Evolutionary conservation across 1,284 basidiomycete species (phyloP).

Genomic region (Heimioporus retisporus): DNA sequence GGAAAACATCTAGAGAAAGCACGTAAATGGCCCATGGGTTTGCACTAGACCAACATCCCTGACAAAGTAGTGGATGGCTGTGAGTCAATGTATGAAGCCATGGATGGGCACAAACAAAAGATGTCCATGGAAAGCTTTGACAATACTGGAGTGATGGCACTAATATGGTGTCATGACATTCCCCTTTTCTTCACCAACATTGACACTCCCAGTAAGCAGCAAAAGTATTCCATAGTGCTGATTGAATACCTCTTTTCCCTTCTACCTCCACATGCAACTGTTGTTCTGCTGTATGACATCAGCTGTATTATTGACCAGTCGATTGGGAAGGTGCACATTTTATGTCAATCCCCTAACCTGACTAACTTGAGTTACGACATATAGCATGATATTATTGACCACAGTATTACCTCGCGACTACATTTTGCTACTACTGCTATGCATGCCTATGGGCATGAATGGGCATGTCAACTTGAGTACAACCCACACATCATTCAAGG

Average conservation of each 20-base stretch:
- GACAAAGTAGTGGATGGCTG: not conserved
- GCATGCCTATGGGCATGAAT: not conserved
- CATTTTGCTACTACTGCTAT: not conserved
- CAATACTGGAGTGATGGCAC: conserved; percentile 31
- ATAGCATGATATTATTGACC: too few species aligned
- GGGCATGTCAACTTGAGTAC: not conserved
- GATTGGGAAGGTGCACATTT: not conserved
- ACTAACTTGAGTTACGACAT: too few species aligned
- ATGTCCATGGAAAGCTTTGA: conserved; percentile 11
- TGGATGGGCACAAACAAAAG: not conserved
- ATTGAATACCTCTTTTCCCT: conserved; percentile 20
- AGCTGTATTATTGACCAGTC: not conserved
- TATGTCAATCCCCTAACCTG: too few species aligned
- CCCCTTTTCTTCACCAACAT: not conserved
- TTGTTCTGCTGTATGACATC: not conserved
- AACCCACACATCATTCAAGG: not conserved
- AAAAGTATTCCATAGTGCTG: conserved; percentile 49
- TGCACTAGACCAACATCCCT: not conserved
- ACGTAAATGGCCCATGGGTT: not conserved
- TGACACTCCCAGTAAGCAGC: conserved; percentile 15
- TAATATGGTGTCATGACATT: not conserved
- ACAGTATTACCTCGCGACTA: not conserved
- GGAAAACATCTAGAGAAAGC: not conserved
- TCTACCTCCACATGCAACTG: not conserved
- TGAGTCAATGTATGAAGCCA: not conserved